phyloP scores from a whole-genome alignment of 2,329 filamentous ascomycete species.

The Epichloe amarillans region DNA sequence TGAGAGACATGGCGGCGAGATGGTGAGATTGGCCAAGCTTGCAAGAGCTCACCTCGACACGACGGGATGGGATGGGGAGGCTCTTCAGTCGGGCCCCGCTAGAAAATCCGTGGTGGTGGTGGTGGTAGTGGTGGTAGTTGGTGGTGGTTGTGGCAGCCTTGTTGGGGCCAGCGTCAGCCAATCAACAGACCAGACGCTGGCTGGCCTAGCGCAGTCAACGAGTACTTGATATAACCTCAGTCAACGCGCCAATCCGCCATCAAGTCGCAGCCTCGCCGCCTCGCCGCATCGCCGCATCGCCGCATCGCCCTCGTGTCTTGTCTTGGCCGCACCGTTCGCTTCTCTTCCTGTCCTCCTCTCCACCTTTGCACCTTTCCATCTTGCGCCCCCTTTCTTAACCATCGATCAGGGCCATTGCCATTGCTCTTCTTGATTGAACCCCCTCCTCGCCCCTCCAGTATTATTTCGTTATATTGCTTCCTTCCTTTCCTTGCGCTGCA shows the following conservation, averaged over 20 bases:
- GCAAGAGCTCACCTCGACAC: conserved; percentile 5
- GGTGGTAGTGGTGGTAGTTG: background rate
- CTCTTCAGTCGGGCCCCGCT: background rate
- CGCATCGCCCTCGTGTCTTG: conserved; percentile 1
- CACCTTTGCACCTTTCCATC: background rate
- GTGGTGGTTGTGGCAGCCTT: background rate
- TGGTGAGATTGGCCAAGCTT: conserved; percentile 9
- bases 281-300: conserved; percentile 7
- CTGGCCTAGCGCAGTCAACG: too few relatives aligned
- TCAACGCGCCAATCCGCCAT: background rate
- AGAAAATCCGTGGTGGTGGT: background rate
- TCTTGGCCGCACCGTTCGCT: background rate
- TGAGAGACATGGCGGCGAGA: conserved; percentile 65
- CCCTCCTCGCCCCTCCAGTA: background rate
- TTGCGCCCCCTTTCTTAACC: too few relatives aligned
- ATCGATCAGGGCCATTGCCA: too few relatives aligned
- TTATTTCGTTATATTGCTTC: too few relatives aligned
- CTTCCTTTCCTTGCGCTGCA: too few relatives aligned
- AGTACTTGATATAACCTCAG: background rate
- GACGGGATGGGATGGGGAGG: background rate
- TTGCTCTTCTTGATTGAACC: too few relatives aligned
- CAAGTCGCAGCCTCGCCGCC: conserved; percentile 9
- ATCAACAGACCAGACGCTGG: too few relatives aligned
- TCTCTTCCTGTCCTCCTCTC: background rate
- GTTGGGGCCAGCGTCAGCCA: too few relatives aligned